Evolutionary conservation across 352 stramenopile species (phyloP), one percentile per base, ranked within the genome.

Genomic region (Phytopythium delawarense): DNA sequence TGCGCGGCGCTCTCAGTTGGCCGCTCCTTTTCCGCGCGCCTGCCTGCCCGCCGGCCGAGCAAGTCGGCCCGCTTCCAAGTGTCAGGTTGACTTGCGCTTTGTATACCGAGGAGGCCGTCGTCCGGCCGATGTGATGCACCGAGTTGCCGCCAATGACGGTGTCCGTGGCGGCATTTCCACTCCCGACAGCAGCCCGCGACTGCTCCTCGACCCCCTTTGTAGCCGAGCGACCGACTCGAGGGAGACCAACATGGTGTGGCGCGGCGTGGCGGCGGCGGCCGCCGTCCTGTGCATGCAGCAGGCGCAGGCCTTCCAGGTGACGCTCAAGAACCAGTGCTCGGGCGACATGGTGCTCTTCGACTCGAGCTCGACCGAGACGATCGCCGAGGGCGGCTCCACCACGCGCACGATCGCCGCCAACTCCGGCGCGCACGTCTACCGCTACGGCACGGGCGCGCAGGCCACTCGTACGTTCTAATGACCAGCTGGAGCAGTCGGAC

Each of bases 341-440:
- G 64, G 69, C 53, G 66, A 54, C 16, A 71, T 89, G 53, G 64
- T 75, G 16, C 40, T 89, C 37, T 89, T 81, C 48, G 80, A 89
- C 64, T 67, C 79, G 25, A 57, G 62, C 23, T 58, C 46, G 15
- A 68, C 65, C 28, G 69, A 79, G 66, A 67, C 59, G 37, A 75
- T 88, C 55, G 46, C 56, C 18, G 49, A 62, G 28, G 78, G 70
- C 21, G 50, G 49, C 25, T 71, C 62, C 57, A 72, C 67, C 57
- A 72, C 66, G 39, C 74, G 71, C 48, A 68, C 54, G 32, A 67
- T 89, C 53, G 61, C 67, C 0, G 63, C 74, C 7, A 64, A 76
- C 50, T 69, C 64, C 0, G 70, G 75, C 50, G 61, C 62, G 16
- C 67, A 78, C 65, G 65, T 78, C 25, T 89, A 78, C 68, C 80